phyloP scores from a whole-genome alignment of 1,284 basidiomycete genomes.

The Stereum hirsutum region DNA sequence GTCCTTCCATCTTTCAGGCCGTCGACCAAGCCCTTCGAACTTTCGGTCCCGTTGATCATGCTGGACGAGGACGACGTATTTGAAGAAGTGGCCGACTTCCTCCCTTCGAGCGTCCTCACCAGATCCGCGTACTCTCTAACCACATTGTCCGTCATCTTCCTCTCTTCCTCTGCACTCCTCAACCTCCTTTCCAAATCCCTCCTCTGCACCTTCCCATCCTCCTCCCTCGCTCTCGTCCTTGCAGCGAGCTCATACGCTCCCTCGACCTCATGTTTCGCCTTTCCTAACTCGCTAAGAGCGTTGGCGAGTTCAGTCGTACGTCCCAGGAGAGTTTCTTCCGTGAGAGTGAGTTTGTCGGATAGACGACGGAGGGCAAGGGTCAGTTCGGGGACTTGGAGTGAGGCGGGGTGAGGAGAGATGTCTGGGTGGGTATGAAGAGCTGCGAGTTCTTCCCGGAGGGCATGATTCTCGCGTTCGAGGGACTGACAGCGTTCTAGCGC shows the following conservation, averaged over 20 bases:
- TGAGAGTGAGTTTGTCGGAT: slow-evolving; percentile 53
- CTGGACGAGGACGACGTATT: slow-evolving; percentile 9
- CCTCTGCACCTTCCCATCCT: slow-evolving; percentile 37
- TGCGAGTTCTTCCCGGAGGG: slow-evolving; percentile 41
- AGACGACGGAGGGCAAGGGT: slow-evolving; percentile 57
- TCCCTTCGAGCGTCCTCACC: slow-evolving; percentile 49
- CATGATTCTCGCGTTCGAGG: slow-evolving; percentile 49
- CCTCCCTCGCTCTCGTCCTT: slow-evolving; percentile 39
- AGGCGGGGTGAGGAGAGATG: slow-evolving; percentile 30
- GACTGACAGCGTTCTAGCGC: slow-evolving; percentile 35
- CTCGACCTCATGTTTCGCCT: slow-evolving; percentile 34
- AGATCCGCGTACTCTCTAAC: slow-evolving; percentile 64
- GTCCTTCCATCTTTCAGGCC: slow-evolving; percentile 38
- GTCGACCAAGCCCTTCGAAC: slow-evolving; percentile 22
- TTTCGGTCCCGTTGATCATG: slow-evolving; percentile 6
- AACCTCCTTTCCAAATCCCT: slow-evolving; percentile 34
- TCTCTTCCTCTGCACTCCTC: slow-evolving; percentile 42
- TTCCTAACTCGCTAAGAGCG: slow-evolving; percentile 31
- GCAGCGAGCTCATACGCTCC: slow-evolving; percentile 43
- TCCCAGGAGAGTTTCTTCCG: slow-evolving; percentile 41
- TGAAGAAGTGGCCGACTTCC: slow-evolving; percentile 18
- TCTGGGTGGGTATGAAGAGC: slow-evolving; percentile 43
- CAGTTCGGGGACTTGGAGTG: slow-evolving; percentile 48
- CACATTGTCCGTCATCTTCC: slow-evolving; percentile 50
- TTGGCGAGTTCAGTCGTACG: slow-evolving; percentile 39